Evolutionary conservation across 257 asterid species (phyloP), one percentile per base, ranked within the genome.

Genomic region (Buddleja alternifolia): DNA sequence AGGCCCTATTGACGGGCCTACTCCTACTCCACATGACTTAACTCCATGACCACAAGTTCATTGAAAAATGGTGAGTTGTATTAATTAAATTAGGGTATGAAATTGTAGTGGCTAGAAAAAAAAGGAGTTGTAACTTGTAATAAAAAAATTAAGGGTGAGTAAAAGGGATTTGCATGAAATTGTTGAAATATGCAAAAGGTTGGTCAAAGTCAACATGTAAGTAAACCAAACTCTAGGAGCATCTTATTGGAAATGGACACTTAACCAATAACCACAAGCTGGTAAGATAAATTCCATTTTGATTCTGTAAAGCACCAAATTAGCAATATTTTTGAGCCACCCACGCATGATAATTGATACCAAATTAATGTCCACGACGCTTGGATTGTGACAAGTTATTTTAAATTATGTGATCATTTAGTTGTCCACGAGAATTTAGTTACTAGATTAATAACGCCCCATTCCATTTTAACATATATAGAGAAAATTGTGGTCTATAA

Each of bases 121-220:
- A n/a, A n/a, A n/a, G n/a, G n/a, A n/a, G n/a, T n/a, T n/a, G n/a
- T n/a, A n/a, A n/a, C n/a, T 46, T 4, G 60, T 60, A 59, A 70
- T 39, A 71, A 71, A 65, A 63, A 64, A 44, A 40, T 58, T 56
- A n/a, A 70, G 63, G 51, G 76, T n/a, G 41, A 53, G 69, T 24
- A 52, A 29, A 61, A 44, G 42, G 15, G 51, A 45, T 23, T 62
- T 71, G 57, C 41, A 63, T 41, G 56, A 54, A 53, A 72, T n/a
- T n/a, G n/a, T 7, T 4, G 17, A 58, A 0, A 15, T 32, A 25
- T 55, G 50, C 4, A 29, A n/a, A 60, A 37, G 36, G 44, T 70
- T 53, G 55, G 48, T 71, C 71, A 54, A 63, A 73, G 46, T 45
- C 51, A 10, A 53, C 32, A 29, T 19, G 15, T n/a, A n/a, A 24